Conservation (phyloP, 306 rosid genomes). For the Cucumis melo region DNA sequence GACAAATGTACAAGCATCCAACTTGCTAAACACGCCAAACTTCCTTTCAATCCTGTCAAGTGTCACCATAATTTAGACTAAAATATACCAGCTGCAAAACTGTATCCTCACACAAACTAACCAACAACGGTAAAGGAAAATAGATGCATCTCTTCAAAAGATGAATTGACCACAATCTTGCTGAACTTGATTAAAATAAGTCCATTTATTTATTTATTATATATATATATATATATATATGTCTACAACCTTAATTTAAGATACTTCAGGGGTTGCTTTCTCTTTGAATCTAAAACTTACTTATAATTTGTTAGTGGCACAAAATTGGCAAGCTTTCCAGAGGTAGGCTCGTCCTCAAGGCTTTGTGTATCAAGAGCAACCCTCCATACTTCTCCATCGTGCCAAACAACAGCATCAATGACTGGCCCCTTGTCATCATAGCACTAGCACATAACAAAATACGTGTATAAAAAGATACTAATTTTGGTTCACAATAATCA, state of each 20-base stretch:
- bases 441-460: slow-evolving; percentile 36
- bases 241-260: neutral
- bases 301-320: slow-evolving; percentile 79
- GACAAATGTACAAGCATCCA: slow-evolving; percentile 89
- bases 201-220: neutral
- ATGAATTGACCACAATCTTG: neutral
- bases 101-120: neutral
- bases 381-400: slow-evolving; percentile 94
- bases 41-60: slow-evolving; percentile 60
- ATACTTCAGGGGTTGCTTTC: neutral
- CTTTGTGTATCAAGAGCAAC: slow-evolving; percentile 82
- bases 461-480: neutral
- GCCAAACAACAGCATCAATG: slow-evolving; percentile 94
- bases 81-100: neutral
- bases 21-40: slow-evolving; percentile 79
- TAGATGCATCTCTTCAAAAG: neutral
- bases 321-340: slow-evolving; percentile 74
- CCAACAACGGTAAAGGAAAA: neutral
- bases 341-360: slow-evolving; percentile 64
- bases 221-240: neutral
- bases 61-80: neutral
- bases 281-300: slow-evolving; percentile 26
- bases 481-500: neutral
- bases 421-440: slow-evolving; percentile 86
- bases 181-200: neutral